Evolutionary conservation across 345 rosid genomes (phyloP).

Genomic region (Clarkia xantiana): DNA sequence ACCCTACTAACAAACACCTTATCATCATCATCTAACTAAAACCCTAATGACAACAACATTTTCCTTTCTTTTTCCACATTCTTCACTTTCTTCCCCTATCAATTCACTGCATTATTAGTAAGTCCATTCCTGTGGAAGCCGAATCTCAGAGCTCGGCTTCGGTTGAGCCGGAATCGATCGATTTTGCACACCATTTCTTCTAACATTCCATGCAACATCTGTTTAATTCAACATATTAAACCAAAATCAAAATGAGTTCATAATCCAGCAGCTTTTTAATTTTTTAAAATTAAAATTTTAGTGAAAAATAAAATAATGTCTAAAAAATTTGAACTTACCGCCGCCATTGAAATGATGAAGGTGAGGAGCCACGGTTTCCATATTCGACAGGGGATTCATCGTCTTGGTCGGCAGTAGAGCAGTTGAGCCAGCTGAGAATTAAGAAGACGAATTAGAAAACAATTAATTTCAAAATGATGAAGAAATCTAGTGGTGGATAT

Average conservation of each 20-base stretch:
- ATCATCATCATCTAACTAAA: too few relatives aligned
- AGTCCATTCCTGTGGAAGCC: conserved; percentile 66
- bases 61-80: too few relatives aligned
- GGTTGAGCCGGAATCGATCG: conserved; percentile 5
- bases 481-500: too few relatives aligned
- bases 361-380: conserved; percentile 21
- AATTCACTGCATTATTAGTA: conserved; percentile 17
- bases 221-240: not conserved
- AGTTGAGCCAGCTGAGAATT: conserved; percentile 21
- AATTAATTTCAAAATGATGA: too few relatives aligned
- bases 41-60: too few relatives aligned
- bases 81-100: too few relatives aligned
- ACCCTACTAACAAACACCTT: too few relatives aligned
- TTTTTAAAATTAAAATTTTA: too few relatives aligned
- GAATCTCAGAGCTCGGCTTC: conserved; percentile 19
- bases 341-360: conserved; percentile 18
- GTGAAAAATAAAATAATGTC: too few relatives aligned
- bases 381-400: conserved; percentile 46
- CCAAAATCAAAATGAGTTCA: not conserved
- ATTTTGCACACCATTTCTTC: conserved; percentile 2
- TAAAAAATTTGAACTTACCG: not conserved
- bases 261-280: too few relatives aligned
- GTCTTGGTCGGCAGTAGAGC: conserved; percentile 73
- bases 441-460: too few relatives aligned
- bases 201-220: conserved; percentile 15